Conservation (phyloP, 129 eudicot genomes). For the Artemisia annua region DNA sequence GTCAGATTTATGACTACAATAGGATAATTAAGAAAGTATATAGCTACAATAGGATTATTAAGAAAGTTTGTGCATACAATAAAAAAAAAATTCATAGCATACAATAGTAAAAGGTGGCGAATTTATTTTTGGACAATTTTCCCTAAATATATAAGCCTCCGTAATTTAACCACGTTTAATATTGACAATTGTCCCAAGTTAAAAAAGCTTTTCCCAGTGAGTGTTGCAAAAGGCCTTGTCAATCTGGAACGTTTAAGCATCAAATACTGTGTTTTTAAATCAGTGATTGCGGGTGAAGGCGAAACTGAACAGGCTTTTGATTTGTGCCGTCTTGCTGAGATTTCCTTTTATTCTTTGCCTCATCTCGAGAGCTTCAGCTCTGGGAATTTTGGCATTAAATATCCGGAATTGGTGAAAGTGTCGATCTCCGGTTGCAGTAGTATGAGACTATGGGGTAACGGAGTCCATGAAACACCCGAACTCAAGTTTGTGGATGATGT, state of each 20-base stretch:
- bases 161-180: neutral
- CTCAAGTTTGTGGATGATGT: conserved; percentile 1
- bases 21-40: too few relatives aligned
- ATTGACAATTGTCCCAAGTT: neutral
- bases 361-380: neutral
- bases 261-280: neutral
- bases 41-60: too few relatives aligned
- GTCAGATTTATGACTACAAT: too few relatives aligned
- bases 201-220: neutral
- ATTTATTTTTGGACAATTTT: too few relatives aligned
- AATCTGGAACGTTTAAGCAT: neutral
- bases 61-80: too few relatives aligned
- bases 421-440: neutral
- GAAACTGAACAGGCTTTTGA: neutral
- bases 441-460: neutral
- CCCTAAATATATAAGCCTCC: neutral
- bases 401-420: neutral
- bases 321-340: neutral
- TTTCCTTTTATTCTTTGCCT: neutral
- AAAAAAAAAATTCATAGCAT: too few relatives aligned
- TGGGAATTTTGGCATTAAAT: neutral
- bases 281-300: neutral
- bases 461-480: neutral
- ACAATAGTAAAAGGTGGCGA: too few relatives aligned
- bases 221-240: conserved; percentile 7